Percentiles rank a stretch among this genome's conserved stretches.
These are phyloP conservation scores for Epichloe sibirici DNA, from an alignment of 2,329 filamentous ascomycete species.

Conservation along the genomic window DNA sequence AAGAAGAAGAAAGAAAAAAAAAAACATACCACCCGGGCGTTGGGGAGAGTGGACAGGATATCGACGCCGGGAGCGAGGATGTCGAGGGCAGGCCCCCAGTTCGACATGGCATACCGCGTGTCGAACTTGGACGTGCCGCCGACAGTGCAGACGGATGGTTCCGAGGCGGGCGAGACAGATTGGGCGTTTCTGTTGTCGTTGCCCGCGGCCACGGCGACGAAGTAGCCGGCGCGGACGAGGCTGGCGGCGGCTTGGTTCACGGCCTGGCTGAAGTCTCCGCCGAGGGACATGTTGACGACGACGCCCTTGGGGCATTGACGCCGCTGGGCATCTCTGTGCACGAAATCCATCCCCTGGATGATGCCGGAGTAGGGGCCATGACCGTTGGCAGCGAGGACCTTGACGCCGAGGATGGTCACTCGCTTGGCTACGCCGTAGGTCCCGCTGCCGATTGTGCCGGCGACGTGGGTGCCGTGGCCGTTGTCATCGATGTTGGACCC, in stretches of 20 bases:
- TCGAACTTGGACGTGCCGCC: constrained; percentile 27
- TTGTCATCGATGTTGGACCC: constrained; percentile 17
- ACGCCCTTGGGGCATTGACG: constrained; percentile 26
- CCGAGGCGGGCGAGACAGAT: constrained; percentile 27
- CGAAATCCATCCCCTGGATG: constrained; percentile 28
- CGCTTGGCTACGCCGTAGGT: constrained; percentile 29
- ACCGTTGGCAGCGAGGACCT: constrained; percentile 21
- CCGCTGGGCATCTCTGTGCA: constrained; percentile 19
- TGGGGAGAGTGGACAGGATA: constrained; percentile 32
- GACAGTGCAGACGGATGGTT: constrained; percentile 32
- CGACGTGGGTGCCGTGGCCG: constrained; percentile 20
- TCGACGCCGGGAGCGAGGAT: constrained; percentile 31
- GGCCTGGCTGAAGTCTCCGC: constrained; percentile 27
- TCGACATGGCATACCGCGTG: constrained; percentile 28
- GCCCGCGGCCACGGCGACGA: constrained; percentile 39
- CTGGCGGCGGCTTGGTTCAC: constrained; percentile 33
- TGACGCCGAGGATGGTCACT: constrained; percentile 24
- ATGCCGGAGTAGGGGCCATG: constrained; percentile 12
- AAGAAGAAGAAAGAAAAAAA: background rate
- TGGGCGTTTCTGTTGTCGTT: constrained; percentile 30
- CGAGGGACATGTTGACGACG: constrained; percentile 40
- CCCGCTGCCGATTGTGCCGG: constrained; percentile 20
- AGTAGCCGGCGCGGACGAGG: constrained; percentile 29
- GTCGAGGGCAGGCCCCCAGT: constrained; percentile 32
- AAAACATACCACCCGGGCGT: constrained; percentile 20